Evolutionary conservation across 345 rosid genomes (phyloP).

Genomic region (Aquilaria sinensis): DNA sequence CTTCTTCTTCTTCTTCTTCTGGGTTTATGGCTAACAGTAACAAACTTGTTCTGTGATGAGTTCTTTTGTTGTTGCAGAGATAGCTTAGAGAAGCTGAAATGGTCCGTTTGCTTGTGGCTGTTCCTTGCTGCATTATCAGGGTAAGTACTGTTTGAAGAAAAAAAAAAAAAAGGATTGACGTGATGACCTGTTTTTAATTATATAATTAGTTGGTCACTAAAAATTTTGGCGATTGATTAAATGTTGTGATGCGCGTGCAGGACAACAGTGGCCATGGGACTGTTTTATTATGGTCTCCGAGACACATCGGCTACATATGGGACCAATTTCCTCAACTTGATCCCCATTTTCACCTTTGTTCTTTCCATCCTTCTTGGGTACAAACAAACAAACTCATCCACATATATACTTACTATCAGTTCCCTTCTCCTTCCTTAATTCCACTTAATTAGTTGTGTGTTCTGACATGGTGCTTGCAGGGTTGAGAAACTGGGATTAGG

Average conservation of each 20-base stretch:
- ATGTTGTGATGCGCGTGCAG: constrained; percentile 16
- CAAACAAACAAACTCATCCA: no score
- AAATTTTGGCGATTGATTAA: background rate
- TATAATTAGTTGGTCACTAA: background rate
- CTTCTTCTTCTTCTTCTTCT: background rate
- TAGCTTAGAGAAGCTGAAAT: constrained; percentile 15
- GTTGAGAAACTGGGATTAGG: constrained; percentile 26
- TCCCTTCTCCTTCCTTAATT: no score
- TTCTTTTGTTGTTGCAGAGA: constrained; percentile 20
- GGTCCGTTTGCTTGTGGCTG: constrained; percentile 32
- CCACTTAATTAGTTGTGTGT: background rate
- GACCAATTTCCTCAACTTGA: constrained; percentile 30
- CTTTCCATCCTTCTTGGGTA: constrained; percentile 31
- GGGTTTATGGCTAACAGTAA: background rate
- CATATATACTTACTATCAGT: no score
- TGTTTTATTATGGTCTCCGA: constrained; percentile 39
- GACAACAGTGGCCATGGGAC: constrained; percentile 35
- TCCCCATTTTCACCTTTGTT: constrained; percentile 39
- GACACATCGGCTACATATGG: constrained; percentile 45
- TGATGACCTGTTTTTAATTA: background rate
- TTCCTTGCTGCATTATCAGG: constrained; percentile 35
- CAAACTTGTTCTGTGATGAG: background rate
- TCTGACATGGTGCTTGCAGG: constrained; percentile 9
- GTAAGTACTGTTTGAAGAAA: constrained; percentile 15
- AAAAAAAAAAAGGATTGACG: no score